Conservation (phyloP, 208 protist species). For the Crithidia mellificae region DNA sequence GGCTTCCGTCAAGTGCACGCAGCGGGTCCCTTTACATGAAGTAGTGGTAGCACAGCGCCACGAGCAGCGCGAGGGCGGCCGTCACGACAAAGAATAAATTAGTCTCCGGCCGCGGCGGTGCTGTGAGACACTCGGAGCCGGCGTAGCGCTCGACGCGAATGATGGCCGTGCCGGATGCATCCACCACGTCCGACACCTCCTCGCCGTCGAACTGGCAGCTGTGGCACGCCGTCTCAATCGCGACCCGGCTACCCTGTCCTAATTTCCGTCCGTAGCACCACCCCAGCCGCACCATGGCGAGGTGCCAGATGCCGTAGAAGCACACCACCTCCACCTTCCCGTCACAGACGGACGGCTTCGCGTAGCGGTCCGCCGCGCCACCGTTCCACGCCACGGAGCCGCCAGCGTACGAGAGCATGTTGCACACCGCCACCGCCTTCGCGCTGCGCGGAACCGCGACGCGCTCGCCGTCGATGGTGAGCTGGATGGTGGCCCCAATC, state of each 20-base stretch:
- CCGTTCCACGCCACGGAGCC: slow-evolving; percentile 53
- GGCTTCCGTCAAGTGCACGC: too few species aligned
- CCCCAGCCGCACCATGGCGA: slow-evolving; percentile 44
- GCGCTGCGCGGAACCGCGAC: slow-evolving; percentile 37
- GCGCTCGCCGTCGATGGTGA: slow-evolving; percentile 38
- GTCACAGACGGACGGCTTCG: slow-evolving; percentile 39
- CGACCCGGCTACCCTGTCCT: slow-evolving; percentile 44
- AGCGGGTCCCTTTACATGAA: background rate
- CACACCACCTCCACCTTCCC: slow-evolving; percentile 48
- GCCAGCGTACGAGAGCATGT: slow-evolving; percentile 63
- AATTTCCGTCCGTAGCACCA: slow-evolving; percentile 53
- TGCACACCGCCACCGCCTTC: slow-evolving; percentile 60
- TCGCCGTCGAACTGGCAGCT: slow-evolving; percentile 66
- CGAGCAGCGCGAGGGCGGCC: background rate
- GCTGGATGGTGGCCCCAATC: slow-evolving; percentile 10
- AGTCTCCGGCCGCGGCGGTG: slow-evolving; percentile 18
- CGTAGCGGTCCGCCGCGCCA: slow-evolving; percentile 15
- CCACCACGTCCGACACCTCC: slow-evolving; percentile 12
- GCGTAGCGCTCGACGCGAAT: slow-evolving; percentile 17
- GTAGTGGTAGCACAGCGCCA: background rate
- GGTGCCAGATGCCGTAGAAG: slow-evolving; percentile 62
- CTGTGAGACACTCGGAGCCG: slow-evolving; percentile 16
- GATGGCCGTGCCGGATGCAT: background rate
- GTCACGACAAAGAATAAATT: background rate
- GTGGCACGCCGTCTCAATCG: slow-evolving; percentile 27